A percentile compares a stretch with the other conserved stretches of the same genome.
Conservation (phyloP, 1,284 basidiomycete species). For the Ceratobasidium sp. region DNA sequence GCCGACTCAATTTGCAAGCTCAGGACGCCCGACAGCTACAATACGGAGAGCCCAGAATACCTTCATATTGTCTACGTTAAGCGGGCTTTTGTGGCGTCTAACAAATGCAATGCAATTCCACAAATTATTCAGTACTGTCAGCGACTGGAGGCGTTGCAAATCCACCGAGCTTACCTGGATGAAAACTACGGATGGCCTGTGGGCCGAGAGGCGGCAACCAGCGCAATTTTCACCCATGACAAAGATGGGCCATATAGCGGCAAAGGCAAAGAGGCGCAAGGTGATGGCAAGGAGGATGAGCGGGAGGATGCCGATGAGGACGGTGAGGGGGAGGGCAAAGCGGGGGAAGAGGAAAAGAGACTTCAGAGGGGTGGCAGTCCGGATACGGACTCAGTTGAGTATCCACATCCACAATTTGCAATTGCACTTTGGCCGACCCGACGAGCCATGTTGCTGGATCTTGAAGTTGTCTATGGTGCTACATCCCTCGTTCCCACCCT, state of each 20-base stretch:
- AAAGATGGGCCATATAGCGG: no score
- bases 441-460: neutral
- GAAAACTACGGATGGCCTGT: neutral
- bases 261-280: neutral
- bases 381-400: neutral
- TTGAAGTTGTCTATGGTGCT: neutral
- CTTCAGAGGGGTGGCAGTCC: neutral
- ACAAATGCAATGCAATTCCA: constrained; percentile 14
- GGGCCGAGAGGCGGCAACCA: neutral
- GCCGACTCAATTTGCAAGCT: neutral
- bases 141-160: constrained; percentile 23
- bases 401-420: constrained; percentile 5
- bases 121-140: constrained; percentile 39
- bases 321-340: neutral
- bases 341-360: neutral
- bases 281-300: neutral
- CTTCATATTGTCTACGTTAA: constrained; percentile 44
- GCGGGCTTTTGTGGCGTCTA: constrained; percentile 14
- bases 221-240: neutral
- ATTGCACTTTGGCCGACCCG: constrained; percentile 1
- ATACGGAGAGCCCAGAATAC: constrained; percentile 43
- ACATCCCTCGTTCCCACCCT: neutral
- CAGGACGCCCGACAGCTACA: constrained; percentile 41
- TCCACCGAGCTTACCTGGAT: constrained; percentile 6
- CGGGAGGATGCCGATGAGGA: constrained; percentile 5